Base-by-base conservation (phyloP, 2,329 filamentous ascomycete species). In the Albifimbria verrucaria region DNA sequence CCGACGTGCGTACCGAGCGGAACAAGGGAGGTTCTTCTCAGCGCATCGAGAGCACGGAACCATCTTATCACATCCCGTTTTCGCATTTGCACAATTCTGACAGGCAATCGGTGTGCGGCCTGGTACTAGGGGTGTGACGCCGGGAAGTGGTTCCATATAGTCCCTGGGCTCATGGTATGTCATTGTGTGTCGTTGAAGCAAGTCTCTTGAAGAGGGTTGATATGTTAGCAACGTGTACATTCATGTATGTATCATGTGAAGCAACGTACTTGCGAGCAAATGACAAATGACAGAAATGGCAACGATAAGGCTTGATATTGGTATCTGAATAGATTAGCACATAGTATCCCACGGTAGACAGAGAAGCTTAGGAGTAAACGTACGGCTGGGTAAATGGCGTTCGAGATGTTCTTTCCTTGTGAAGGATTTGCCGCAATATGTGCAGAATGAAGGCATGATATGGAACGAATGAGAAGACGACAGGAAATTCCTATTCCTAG, bases 1-100 rank as follows among this genome's bases (percentile, higher is more conserved):
- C 26, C 79, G 69, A 22, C 79, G 70, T 2, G 79, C 78, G 62
- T 76, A 81, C 15, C 79, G 70, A 2, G 76, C 73, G 4, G 72
- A 72, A 53, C 71, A 73, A 44, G 59, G 51, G 20, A 66, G 56
- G 25, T 65, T 66, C 55, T 68, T 73, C 57, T 71, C 68, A 43
- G 61, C 61, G 51, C 71, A 73, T 23, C 71, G 62, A 22, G 69
- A 69, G 55, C 71, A 74, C 2, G 71, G 71, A 11, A 63, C 61
- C 25, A 65, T 67, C 57, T 70, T 72, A 54, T 74, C 71, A 52
- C 72, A 73, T 10, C 70, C 68, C 22, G 71, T 65, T 58, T 72
- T 73, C 22, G 66, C 66, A 57, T 68, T 70, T 23, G 72, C 71
- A 52, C 71, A 73, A 50, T 61, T 66, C 55, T 72, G 64, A 57